Conservation (phyloP, 345 rosid species). For the Populus simonii region DNA sequence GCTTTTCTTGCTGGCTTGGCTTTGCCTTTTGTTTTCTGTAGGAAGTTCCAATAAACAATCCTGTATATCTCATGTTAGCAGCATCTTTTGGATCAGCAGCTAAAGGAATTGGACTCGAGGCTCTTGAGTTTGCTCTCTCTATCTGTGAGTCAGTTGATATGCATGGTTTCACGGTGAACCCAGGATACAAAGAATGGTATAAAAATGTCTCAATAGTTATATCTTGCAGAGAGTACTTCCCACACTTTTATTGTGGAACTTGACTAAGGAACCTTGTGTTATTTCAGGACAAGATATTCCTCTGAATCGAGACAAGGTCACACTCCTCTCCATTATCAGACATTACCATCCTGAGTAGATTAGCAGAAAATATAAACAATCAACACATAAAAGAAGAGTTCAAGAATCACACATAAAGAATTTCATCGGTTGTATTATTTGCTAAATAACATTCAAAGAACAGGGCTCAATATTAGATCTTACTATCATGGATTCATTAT, state of each 20-base stretch:
- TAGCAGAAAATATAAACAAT: too few relatives aligned
- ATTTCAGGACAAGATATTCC: conserved; percentile 90
- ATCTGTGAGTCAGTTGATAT: conserved; percentile 87
- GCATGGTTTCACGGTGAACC: conserved; percentile 97
- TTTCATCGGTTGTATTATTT: too few relatives aligned
- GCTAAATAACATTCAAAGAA: too few relatives aligned
- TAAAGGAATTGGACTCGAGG: conserved; percentile 96
- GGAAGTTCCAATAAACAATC: conserved; percentile 92
- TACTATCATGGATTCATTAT: too few relatives aligned
- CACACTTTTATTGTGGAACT: neutral
- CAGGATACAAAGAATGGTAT: conserved; percentile 96
- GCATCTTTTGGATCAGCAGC: conserved; percentile 97
- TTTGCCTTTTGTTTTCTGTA: conserved; percentile 35
- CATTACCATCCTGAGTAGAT: too few relatives aligned
- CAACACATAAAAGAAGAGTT: too few relatives aligned
- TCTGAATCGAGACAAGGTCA: conserved; percentile 96
- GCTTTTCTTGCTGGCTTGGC: neutral
- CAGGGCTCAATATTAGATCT: too few relatives aligned
- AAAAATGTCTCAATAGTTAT: neutral
- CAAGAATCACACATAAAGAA: too few relatives aligned
- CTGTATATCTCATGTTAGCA: conserved; percentile 89
- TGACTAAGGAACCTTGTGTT: conserved; percentile 11
- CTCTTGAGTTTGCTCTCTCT: conserved; percentile 92
- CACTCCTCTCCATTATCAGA: conserved; percentile 64
- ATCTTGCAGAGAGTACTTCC: neutral